Conservation (phyloP, 192 early-diverging fungal species). For the Coemansia sp. region DNA sequence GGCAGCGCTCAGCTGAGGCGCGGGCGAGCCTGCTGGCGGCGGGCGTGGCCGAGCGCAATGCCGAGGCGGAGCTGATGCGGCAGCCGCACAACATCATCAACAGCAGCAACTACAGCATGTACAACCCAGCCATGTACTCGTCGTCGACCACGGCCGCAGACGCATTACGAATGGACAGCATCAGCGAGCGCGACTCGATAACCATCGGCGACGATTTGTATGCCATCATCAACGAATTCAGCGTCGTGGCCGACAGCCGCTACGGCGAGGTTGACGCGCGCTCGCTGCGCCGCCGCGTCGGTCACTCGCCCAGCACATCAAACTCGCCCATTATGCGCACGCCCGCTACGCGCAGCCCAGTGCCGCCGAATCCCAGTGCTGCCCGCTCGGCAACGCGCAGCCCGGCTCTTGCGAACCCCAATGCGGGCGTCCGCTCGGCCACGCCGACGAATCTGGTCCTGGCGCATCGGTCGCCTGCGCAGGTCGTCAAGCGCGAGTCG, state of each 20-base stretch:
- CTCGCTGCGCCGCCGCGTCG: slow-evolving; percentile 9
- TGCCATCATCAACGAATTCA: slow-evolving; percentile 49
- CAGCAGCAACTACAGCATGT: slow-evolving; percentile 14
- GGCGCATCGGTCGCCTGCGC: background rate
- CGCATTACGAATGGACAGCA: background rate
- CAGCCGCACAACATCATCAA: slow-evolving; percentile 3
- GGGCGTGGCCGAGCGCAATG: slow-evolving; percentile 34
- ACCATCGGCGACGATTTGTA: slow-evolving; percentile 51
- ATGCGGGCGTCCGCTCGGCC: too few relatives aligned
- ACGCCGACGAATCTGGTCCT: background rate
- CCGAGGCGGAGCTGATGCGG: slow-evolving; percentile 29
- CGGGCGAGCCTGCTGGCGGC: slow-evolving; percentile 48
- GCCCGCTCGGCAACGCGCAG: background rate
- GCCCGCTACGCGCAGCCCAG: slow-evolving; percentile 1
- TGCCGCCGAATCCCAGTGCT: background rate
- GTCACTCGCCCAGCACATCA: background rate
- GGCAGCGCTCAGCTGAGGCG: slow-evolving; percentile 40
- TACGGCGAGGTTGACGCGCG: slow-evolving; percentile 48
- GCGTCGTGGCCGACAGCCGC: slow-evolving; percentile 34
- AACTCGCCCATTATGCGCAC: background rate
- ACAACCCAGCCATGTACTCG: background rate
- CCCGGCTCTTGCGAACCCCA: background rate
- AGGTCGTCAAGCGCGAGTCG: slow-evolving; percentile 24
- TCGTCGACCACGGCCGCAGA: background rate
- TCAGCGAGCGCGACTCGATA: slow-evolving; percentile 27